These are phyloP conservation scores for Rhodotorula sp. DNA, from an alignment of 1,284 basidiomycete species.

Conservation along the genomic window DNA sequence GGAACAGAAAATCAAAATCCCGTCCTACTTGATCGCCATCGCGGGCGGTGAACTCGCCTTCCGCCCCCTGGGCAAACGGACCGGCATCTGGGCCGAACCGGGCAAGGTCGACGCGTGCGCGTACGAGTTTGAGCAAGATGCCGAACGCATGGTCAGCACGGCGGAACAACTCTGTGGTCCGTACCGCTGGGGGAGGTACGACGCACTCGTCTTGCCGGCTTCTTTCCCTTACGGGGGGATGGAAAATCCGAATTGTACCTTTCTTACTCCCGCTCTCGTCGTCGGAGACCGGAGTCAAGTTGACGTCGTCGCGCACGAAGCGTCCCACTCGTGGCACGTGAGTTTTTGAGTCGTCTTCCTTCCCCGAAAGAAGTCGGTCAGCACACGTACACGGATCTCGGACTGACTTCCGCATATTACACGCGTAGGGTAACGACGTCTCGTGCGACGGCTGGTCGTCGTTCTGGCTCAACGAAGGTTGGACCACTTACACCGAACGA, in stretches of 20 bases:
- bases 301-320: constrained; percentile 71
- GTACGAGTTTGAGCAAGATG: constrained; percentile 85
- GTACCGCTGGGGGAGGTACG: constrained; percentile 87
- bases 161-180: constrained; percentile 69
- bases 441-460: constrained; percentile 53
- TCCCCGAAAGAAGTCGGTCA: background rate
- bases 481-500: constrained; percentile 92
- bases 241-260: constrained; percentile 76
- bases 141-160: constrained; percentile 67
- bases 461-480: constrained; percentile 84
- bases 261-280: constrained; percentile 68
- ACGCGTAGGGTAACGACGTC: constrained; percentile 52
- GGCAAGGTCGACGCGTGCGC: constrained; percentile 72
- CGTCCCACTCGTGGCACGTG: constrained; percentile 21
- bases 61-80: constrained; percentile 46
- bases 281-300: constrained; percentile 72
- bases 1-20: constrained; percentile 73
- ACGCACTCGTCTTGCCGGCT: constrained; percentile 85
- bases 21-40: constrained; percentile 78
- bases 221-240: constrained; percentile 82
- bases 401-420: constrained; percentile 25
- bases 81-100: constrained; percentile 87
- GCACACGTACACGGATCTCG: too few relatives aligned
- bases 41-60: constrained; percentile 70
- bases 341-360: background rate